Evolutionary conservation across 176 grass and related monocot species (phyloP), one percentile per base, ranked within the genome.

Genomic region (Ensete ventricosum): DNA sequence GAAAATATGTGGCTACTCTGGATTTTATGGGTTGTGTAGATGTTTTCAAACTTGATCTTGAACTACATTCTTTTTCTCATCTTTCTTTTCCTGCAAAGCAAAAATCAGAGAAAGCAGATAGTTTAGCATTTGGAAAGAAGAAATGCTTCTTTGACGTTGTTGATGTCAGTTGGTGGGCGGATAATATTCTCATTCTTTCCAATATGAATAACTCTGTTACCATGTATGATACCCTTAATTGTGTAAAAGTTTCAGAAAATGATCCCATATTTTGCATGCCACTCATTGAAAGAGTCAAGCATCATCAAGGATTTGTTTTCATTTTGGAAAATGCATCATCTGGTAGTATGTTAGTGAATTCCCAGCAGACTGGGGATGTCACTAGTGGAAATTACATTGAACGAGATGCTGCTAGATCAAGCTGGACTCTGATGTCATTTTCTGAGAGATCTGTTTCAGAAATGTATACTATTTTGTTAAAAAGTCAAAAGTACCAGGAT

Each of bases 101-200:
- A 49, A 29, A 50, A 49, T 2, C 6, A 16, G 74, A 63, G 43
- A 52, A 51, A 50, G 8, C n/a, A 51, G 34, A 76, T 76, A 64
- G 0, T 43, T 10, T 55, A 19, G 74, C 59, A 24, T 24, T 11
- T 62, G 74, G 60, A 73, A 81, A 79, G 76, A n/a, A 71, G 43
- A 82, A 60, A 78, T 67, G 25, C 17, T 71, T 87, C 54, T 74
- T 64, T 88, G 78, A 79, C 85, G 69, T 93, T 84, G 82, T 79
- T 73, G 87, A 98, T 73, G 83, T 98, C 55, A 87, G 77, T 87
- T 98, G 94, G 94, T 98, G 94, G 94, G 75, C 84, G 69, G 88
- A 98, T 85, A 75, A 81, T 82, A 83, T 98, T 91, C 86, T 98
- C 53, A 73, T 88, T 71, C 25, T 91, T 50, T 85, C 83, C 78